Evolutionary conservation across 176 grass and related monocot species (phyloP).

Genomic region (Avena eriantha): DNA sequence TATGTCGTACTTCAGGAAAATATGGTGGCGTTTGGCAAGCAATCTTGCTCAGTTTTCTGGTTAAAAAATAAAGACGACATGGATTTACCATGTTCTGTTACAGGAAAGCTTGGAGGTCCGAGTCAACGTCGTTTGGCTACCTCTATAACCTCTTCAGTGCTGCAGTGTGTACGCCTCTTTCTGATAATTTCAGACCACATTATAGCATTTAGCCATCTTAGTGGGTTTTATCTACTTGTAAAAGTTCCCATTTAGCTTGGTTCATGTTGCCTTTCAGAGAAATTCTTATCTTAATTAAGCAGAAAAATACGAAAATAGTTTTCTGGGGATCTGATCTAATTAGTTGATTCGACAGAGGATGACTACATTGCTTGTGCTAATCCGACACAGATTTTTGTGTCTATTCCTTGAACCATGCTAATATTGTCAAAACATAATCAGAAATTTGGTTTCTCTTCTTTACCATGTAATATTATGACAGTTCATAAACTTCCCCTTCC

Average conservation of each 20-base stretch:
- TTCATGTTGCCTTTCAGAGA: conserved; percentile 28
- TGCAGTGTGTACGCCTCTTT: conserved; percentile 75
- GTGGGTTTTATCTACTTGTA: not conserved
- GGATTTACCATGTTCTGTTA: conserved; percentile 81
- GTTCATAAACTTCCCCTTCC: not conserved
- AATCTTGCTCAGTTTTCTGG: conserved; percentile 72
- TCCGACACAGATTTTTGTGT: not conserved
- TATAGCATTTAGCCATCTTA: conserved; percentile 17
- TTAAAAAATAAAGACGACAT: conserved; percentile 50
- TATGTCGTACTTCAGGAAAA: conserved; percentile 65
- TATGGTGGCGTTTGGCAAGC: conserved; percentile 59
- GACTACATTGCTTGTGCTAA: not conserved
- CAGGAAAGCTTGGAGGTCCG: conserved; percentile 91
- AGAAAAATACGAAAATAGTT: conserved; percentile 12
- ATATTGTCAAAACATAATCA: conserved; percentile 26
- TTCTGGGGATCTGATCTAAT: not conserved
- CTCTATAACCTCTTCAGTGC: conserved; percentile 65
- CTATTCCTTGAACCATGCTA: conserved; percentile 4
- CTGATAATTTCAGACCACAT: conserved; percentile 26
- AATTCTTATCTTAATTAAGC: conserved; percentile 26
- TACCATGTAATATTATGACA: not conserved
- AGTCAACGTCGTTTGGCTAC: conserved; percentile 80
- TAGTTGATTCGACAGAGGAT: not conserved
- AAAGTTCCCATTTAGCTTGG: conserved; percentile 21
- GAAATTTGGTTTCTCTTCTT: not conserved